Percentiles rank a stretch among this genome's conserved stretches.
Conservation (phyloP, 1,139 yeast genomes). For the Pichia cactophila region DNA sequence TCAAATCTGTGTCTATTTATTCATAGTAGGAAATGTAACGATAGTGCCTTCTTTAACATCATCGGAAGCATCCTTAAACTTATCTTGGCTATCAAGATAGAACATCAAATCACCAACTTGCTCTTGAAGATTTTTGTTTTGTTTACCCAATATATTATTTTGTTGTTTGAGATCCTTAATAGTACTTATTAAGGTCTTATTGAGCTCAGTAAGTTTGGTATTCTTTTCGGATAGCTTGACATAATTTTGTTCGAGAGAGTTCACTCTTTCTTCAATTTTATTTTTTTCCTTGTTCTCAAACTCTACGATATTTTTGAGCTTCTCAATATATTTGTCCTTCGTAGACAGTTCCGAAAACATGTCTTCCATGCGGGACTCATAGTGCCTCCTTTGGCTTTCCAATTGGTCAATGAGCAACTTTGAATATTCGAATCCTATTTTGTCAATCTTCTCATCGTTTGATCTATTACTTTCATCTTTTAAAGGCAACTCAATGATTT, state of each 20-base stretch:
- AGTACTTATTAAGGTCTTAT: constrained; percentile 51
- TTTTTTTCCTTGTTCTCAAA: not conserved
- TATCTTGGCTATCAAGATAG: constrained; percentile 64
- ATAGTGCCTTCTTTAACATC: constrained; percentile 58
- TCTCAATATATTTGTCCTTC: constrained; percentile 13
- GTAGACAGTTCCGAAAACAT: constrained; percentile 14
- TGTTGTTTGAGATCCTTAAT: constrained; percentile 41
- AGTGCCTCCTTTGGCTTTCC: constrained; percentile 84
- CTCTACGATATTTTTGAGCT: constrained; percentile 14
- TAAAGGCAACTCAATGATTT: constrained; percentile 59
- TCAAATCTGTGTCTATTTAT: no score
- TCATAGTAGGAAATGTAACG: not conserved
- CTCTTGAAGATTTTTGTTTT: constrained; percentile 51
- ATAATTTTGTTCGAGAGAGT: not conserved
- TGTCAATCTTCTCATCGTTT: constrained; percentile 31
- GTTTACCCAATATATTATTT: constrained; percentile 31
- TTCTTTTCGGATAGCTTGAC: constrained; percentile 12
- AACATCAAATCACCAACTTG: constrained; percentile 81
- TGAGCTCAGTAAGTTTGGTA: constrained; percentile 38
- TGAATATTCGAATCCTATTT: constrained; percentile 70
- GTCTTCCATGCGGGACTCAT: constrained; percentile 40
- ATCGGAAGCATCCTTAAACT: constrained; percentile 60
- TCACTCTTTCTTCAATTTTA: not conserved
- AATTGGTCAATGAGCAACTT: constrained; percentile 71
- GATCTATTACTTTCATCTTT: constrained; percentile 17